Percentiles rank a stretch among this genome's conserved stretches.
phyloP scores from a whole-genome alignment of 257 asterid species.

The Ligustrum vulgare region DNA sequence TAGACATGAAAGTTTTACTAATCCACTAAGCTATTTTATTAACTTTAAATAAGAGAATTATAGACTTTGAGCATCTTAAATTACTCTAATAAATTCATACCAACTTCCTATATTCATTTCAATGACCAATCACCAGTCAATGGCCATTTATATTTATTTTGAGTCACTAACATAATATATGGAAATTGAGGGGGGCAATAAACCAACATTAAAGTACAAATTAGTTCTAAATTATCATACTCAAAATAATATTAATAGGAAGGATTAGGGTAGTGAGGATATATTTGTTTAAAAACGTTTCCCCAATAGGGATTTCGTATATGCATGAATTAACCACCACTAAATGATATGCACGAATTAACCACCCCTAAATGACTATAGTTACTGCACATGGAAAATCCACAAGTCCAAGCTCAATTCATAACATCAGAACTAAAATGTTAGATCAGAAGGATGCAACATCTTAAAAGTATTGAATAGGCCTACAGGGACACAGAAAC shows the following conservation, averaged over 20 bases:
- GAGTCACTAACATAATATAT: background rate
- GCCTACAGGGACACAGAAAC: background rate
- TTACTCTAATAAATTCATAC: background rate
- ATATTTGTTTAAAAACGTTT: background rate
- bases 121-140: background rate
- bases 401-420: background rate
- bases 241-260: background rate
- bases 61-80: background rate
- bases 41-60: background rate
- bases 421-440: background rate
- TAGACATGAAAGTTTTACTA: background rate
- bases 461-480: background rate
- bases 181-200: background rate
- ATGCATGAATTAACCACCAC: background rate
- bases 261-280: background rate
- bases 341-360: background rate
- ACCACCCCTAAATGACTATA: background rate
- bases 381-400: background rate
- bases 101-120: background rate
- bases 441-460: slow-evolving; percentile 14
- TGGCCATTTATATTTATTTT: background rate
- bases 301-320: background rate
- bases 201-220: background rate
- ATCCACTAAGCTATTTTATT: background rate
- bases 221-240: background rate